Evolutionary conservation across 768 basidiomycete genomes (phyloP), one percentile per base, ranked within the genome.

Genomic region (Pulveroboletus frians): DNA sequence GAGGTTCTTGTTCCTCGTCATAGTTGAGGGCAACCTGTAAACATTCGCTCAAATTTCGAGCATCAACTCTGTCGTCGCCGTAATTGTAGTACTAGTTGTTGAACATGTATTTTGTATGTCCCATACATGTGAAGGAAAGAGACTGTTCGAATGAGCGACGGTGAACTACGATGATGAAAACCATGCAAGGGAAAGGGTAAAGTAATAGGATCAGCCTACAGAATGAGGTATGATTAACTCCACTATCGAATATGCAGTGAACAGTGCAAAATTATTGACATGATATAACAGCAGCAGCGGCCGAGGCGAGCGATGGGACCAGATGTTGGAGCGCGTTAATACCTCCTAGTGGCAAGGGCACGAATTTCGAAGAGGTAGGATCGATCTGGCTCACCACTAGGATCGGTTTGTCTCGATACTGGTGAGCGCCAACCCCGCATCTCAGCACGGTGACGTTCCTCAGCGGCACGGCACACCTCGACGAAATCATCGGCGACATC

Each of bases 311-410:
- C 15, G 39, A 32, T 36, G 46, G 39, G 21, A 39, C 15, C 23
- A 38, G 13, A 47, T 29, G 51, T 18, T 51, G 49, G 30, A 47
- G 42, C 5, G 50, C 11, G 57, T 79, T 62, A 87, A 68, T 91
- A 90, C 66, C 82, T 84, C 66, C 88, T 80, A n/a, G 86, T 90
- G 14, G 89, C 89, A 49, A 92, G 78, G 21, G 84, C 85, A 54
- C 89, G 81, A 52, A 92, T 91, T 67, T 92, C 89, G 67, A 80
- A 86, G 31, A 92, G 73, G 59, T 80, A 76, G 34, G 79, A 77
- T 50, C 84, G 80, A 61, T 84, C 83, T 30, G 77, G 71, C 47
- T 77, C 73, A 21, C 58, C 59, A 49, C 52, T 62, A 17, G 63
- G 30, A 43, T 48, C 30, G 7, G 41, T 43, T 26, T 65, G 62